Conservation (phyloP, 2,329 filamentous ascomycete species). For the Mycosphaerelloides madeirae region DNA sequence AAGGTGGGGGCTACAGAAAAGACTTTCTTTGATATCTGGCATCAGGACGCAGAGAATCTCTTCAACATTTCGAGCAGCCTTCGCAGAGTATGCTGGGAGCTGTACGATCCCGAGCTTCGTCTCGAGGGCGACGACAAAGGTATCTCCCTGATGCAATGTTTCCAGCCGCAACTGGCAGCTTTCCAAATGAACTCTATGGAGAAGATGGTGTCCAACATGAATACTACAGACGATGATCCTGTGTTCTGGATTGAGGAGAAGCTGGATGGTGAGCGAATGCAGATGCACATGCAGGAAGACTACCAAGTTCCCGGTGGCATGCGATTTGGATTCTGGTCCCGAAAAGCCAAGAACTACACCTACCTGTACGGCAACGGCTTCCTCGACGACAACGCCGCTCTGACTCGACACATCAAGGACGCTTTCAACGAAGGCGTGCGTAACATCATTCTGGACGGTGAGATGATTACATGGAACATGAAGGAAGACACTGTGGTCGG, state of each 20-base stretch:
- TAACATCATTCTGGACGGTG: slow-evolving; percentile 88
- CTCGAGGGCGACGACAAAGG: slow-evolving; percentile 71
- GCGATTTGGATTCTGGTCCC: slow-evolving; percentile 83
- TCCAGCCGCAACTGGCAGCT: slow-evolving; percentile 90
- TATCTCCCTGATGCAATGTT: slow-evolving; percentile 84
- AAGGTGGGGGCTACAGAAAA: slow-evolving; percentile 76
- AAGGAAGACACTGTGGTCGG: slow-evolving; percentile 75
- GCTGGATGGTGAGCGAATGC: slow-evolving; percentile 93
- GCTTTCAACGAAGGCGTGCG: slow-evolving; percentile 74
- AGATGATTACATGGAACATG: slow-evolving; percentile 98
- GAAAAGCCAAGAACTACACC: slow-evolving; percentile 94
- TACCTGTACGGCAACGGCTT: slow-evolving; percentile 83
- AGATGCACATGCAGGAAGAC: slow-evolving; percentile 84
- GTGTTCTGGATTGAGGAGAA: slow-evolving; percentile 98
- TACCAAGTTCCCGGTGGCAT: slow-evolving; percentile 62
- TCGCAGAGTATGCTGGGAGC: slow-evolving; percentile 88
- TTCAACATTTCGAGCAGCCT: slow-evolving; percentile 92
- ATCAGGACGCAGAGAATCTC: slow-evolving; percentile 49
- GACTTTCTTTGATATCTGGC: slow-evolving; percentile 69
- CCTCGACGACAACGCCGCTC: slow-evolving; percentile 66
- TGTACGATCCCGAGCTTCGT: slow-evolving; percentile 67
- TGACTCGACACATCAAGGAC: slow-evolving; percentile 73
- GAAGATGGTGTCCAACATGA: slow-evolving; percentile 67
- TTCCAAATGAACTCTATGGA: slow-evolving; percentile 82
- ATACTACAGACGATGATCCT: slow-evolving; percentile 62